Conservation (phyloP, 768 basidiomycete species). For the Rhodotorula paludigena region DNA sequence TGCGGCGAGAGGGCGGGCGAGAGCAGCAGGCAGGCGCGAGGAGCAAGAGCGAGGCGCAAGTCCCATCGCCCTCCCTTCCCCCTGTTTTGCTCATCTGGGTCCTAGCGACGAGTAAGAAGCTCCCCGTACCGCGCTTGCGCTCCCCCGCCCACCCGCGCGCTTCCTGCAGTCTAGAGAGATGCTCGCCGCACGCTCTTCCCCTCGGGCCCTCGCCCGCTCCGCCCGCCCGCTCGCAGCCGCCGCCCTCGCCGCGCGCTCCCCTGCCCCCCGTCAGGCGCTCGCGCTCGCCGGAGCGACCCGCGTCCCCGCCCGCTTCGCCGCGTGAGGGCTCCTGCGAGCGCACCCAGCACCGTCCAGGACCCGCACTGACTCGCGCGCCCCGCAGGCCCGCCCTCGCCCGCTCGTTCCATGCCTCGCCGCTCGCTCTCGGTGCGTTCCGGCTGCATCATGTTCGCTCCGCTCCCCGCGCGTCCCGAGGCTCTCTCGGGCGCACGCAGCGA, state of each 20-base stretch:
- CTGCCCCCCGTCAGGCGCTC: not conserved
- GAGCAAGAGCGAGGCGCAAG: not conserved
- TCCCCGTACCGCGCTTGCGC: too few relatives aligned
- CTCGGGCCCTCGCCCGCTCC: not conserved
- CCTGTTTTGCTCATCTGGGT: too few relatives aligned
- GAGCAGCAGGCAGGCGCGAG: not conserved
- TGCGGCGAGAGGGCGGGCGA: not conserved
- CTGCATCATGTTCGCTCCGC: not conserved
- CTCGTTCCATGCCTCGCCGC: constrained; percentile 29
- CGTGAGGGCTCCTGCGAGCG: too few relatives aligned
- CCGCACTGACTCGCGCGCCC: not conserved
- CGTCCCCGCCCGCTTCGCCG: too few relatives aligned
- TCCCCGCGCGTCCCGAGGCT: not conserved
- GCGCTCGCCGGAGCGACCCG: not conserved
- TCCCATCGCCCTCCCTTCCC: too few relatives aligned
- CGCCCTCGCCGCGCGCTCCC: not conserved
- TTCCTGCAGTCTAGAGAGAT: not conserved
- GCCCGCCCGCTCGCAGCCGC: not conserved
- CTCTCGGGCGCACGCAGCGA: too few relatives aligned
- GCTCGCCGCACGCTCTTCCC: not conserved
- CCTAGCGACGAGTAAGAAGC: constrained; percentile 21
- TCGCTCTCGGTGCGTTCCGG: constrained; percentile 22
- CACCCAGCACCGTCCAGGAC: too few relatives aligned
- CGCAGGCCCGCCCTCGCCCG: constrained; percentile 21
- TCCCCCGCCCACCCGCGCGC: too few relatives aligned